Evolutionary conservation across 192 early-diverging fungal genomes (phyloP).

Genomic region (Spizellomyces sp.): DNA sequence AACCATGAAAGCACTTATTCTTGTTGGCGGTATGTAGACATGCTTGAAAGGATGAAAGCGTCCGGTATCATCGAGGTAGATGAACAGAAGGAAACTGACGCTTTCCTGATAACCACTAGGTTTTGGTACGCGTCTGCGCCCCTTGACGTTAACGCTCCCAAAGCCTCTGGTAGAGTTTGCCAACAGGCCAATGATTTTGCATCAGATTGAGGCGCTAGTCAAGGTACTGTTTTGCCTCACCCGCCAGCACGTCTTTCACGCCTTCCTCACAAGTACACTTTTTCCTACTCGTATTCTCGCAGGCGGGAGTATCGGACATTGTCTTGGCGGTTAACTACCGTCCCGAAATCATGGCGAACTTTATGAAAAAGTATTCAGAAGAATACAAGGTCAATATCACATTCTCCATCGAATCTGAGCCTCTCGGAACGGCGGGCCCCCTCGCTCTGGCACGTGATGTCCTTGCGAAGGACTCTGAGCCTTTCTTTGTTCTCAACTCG

Average conservation of each 20-base stretch:
- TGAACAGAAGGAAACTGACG: not conserved
- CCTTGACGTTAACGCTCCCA: conserved; percentile 93
- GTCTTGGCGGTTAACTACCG: conserved; percentile 99
- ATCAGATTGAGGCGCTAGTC: conserved; percentile 96
- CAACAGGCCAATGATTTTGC: conserved; percentile 98
- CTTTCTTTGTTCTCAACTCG: conserved; percentile 99
- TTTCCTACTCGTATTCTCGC: conserved; percentile 9
- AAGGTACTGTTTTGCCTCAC: conserved; percentile 65
- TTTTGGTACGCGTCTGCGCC: conserved; percentile 97
- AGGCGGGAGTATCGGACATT: conserved; percentile 98
- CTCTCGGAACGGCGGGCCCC: conserved; percentile 93
- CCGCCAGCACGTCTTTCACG: not conserved
- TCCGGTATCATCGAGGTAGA: not conserved
- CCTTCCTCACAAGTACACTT: not conserved
- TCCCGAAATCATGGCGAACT: conserved; percentile 94
- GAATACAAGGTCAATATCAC: conserved; percentile 90
- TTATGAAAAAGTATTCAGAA: conserved; percentile 91
- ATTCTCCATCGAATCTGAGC: conserved; percentile 96
- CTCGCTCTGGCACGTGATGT: conserved; percentile 92
- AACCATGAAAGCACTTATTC: conserved; percentile 62
- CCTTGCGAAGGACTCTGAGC: conserved; percentile 81
- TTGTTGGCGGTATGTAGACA: conserved; percentile 50
- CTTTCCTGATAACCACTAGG: conserved; percentile 53
- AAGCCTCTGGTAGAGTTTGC: conserved; percentile 99
- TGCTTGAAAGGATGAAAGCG: not conserved